phyloP scores from a whole-genome alignment of 2,329 filamentous ascomycete genomes.

The Exserohilum turcica region DNA sequence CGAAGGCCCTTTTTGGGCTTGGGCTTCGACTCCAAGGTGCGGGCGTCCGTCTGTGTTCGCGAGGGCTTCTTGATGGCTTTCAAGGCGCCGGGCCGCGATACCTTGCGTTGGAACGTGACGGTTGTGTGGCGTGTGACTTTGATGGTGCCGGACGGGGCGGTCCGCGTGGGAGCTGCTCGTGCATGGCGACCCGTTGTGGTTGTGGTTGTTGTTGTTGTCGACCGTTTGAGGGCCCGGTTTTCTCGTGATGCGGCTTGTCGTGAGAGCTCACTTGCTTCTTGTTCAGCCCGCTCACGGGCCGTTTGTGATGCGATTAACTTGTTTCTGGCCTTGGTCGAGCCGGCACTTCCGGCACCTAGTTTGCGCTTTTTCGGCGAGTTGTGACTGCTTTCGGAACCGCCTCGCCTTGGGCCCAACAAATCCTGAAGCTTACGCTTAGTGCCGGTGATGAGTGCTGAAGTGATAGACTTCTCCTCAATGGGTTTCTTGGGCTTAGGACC shows the following conservation, averaged over 20 bases:
- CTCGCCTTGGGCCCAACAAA: slow-evolving; percentile 28
- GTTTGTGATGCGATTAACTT: slow-evolving; percentile 24
- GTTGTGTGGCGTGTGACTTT: slow-evolving; percentile 29
- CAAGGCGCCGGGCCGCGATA: slow-evolving; percentile 28
- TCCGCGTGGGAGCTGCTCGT: slow-evolving; percentile 12
- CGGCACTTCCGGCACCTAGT: slow-evolving; percentile 20
- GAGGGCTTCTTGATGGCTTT: slow-evolving; percentile 29
- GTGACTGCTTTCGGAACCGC: slow-evolving; percentile 28
- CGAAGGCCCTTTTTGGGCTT: slow-evolving; percentile 20
- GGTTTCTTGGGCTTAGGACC: slow-evolving; percentile 61
- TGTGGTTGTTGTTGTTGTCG: slow-evolving; percentile 18
- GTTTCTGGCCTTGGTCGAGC: slow-evolving; percentile 34
- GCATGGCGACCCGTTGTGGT: slow-evolving; percentile 18
- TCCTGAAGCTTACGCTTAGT: slow-evolving; percentile 45
- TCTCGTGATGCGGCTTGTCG: slow-evolving; percentile 42
- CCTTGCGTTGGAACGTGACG: slow-evolving; percentile 31
- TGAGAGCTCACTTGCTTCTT: slow-evolving; percentile 33
- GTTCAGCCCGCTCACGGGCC: slow-evolving; percentile 33
- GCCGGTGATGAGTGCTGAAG: slow-evolving; percentile 37
- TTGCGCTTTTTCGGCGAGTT: slow-evolving; percentile 43
- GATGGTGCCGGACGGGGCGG: slow-evolving; percentile 16
- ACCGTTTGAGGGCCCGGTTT: slow-evolving; percentile 39
- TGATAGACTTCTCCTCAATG: slow-evolving; percentile 38
- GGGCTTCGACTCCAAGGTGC: slow-evolving; percentile 12
- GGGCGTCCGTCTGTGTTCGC: slow-evolving; percentile 10